These are phyloP conservation scores for Linnemannia elongata DNA, from an alignment of 192 early-diverging fungal species.

Conservation along the genomic window DNA sequence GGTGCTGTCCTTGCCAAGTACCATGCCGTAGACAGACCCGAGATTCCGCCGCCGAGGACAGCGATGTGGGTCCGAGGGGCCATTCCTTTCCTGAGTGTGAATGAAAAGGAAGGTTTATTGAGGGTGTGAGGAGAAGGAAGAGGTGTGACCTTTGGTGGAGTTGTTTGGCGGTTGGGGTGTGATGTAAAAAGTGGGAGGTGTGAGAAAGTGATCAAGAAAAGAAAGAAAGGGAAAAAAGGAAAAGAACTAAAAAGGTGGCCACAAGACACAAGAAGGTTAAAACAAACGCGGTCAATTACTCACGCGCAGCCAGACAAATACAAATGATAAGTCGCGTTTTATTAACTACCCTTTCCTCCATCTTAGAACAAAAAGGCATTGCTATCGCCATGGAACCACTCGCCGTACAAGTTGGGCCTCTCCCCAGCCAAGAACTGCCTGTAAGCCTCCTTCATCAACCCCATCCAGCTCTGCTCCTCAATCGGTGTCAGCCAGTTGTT, in stretches of 20 bases:
- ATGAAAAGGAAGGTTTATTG: not conserved
- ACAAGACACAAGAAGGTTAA: too few species aligned
- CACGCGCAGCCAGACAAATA: not conserved
- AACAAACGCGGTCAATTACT: not conserved
- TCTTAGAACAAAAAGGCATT: not conserved
- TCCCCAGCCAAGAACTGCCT: conserved; percentile 37
- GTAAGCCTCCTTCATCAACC: conserved; percentile 40
- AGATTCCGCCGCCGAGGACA: conserved; percentile 94
- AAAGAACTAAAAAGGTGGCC: too few species aligned
- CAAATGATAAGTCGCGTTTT: not conserved
- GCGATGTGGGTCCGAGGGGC: conserved; percentile 63
- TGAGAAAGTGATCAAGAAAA: not conserved
- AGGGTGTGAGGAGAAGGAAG: too few species aligned
- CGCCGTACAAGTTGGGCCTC: conserved; percentile 50
- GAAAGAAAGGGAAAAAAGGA: not conserved
- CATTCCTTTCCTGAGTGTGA: conserved; percentile 10
- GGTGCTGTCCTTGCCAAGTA: conserved; percentile 70
- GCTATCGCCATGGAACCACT: conserved; percentile 31
- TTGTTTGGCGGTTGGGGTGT: not conserved
- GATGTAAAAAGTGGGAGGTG: not conserved
- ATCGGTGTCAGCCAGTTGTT: conserved; percentile 47
- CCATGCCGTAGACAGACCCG: conserved; percentile 88
- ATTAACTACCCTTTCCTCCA: not conserved
- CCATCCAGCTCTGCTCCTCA: conserved; percentile 48
- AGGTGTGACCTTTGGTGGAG: not conserved